These are phyloP conservation scores for Agrocybe pediades DNA, from an alignment of 768 basidiomycete species.

Conservation along the genomic window DNA sequence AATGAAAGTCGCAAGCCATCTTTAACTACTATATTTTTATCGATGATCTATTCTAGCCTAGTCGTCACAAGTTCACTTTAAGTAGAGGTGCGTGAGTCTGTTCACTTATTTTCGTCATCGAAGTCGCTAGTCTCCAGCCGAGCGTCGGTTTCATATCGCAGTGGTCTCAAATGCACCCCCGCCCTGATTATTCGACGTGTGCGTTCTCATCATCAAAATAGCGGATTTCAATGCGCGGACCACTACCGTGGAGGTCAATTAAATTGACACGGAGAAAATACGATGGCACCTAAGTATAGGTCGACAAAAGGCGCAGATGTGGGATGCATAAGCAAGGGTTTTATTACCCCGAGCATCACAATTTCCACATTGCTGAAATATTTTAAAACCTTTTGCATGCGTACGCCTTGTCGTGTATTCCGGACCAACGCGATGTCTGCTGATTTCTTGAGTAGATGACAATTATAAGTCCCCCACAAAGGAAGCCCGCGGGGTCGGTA, in stretches of 20 bases:
- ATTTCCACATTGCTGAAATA: background rate
- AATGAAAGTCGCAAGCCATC: background rate
- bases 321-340: background rate
- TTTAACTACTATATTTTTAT: background rate
- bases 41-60: background rate
- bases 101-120: background rate
- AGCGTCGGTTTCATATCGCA: background rate
- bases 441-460: background rate
- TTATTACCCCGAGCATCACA: background rate
- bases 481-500: background rate
- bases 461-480: background rate
- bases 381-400: background rate
- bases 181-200: background rate
- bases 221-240: background rate
- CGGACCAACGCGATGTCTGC: background rate
- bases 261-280: background rate
- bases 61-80: background rate
- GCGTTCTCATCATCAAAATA: background rate
- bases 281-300: background rate
- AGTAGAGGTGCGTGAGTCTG: background rate
- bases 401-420: background rate
- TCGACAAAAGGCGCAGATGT: background rate
- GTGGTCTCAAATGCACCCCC: background rate
- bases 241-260: background rate
- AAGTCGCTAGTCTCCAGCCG: background rate